These are phyloP conservation scores for Fusarium sp. DNA, from an alignment of 2,329 filamentous ascomycete species.

Conservation along the genomic window DNA sequence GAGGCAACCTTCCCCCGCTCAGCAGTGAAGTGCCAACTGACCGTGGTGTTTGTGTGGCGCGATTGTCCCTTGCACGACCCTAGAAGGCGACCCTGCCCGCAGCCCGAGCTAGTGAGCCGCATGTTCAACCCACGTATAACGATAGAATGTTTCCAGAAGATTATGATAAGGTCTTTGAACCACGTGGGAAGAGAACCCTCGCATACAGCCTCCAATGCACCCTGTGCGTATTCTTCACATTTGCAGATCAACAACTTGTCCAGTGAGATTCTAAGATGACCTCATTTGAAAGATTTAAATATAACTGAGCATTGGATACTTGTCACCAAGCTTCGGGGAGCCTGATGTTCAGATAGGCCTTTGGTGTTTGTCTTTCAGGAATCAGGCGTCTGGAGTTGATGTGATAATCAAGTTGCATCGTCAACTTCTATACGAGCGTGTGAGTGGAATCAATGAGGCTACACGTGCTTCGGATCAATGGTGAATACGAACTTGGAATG, in stretches of 20 bases:
- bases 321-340: no score
- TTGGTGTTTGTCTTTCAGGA: not conserved
- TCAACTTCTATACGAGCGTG: not conserved
- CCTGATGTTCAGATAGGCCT: no score
- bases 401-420: not conserved
- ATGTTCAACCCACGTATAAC: accelerated
- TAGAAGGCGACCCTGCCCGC: accelerated
- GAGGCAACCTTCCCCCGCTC: not conserved
- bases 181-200: not conserved
- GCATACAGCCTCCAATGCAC: not conserved
- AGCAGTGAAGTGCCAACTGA: not conserved
- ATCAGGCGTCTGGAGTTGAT: accelerated
- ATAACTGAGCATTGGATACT: no score
- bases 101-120: accelerated
- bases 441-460: not conserved
- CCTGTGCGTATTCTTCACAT: not conserved
- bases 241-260: not conserved
- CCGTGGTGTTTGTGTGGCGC: not conserved
- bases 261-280: no score
- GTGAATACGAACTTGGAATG: not conserved
- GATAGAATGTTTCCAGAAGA: not conserved
- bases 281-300: no score
- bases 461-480: accelerated
- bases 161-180: accelerated
- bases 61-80: no score